A percentile compares a stretch with the other conserved stretches of the same genome.
phyloP scores from a whole-genome alignment of 179 eudicot genomes.

The Carnegiea gigantea region DNA sequence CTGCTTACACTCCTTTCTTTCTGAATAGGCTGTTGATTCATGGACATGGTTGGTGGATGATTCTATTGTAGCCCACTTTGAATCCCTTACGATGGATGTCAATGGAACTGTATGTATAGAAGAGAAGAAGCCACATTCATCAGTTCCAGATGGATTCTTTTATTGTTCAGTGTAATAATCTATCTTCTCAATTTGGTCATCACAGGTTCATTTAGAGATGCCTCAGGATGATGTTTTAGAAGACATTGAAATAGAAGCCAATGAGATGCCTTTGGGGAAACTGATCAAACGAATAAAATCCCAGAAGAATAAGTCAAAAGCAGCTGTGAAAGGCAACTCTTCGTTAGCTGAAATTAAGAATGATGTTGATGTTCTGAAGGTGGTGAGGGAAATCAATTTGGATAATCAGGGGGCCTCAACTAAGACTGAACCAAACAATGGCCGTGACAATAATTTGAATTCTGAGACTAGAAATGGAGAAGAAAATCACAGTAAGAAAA shows the following conservation, averaged over 20 bases:
- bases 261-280: conserved; percentile 83
- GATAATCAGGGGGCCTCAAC: conserved; percentile 48
- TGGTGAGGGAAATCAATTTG: conserved; percentile 79
- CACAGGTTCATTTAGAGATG: conserved; percentile 56
- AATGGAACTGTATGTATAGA: conserved; percentile 62
- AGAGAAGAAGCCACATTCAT: neutral
- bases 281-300: conserved; percentile 79
- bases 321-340: conserved; percentile 42
- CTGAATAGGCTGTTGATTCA: conserved; percentile 51
- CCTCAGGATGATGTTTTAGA: conserved; percentile 63
- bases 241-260: conserved; percentile 74
- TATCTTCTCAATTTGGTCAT: conserved; percentile 18
- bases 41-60: conserved; percentile 78
- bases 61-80: conserved; percentile 64
- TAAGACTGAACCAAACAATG: conserved; percentile 62
- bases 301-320: conserved; percentile 65
- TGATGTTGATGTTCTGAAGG: conserved; percentile 59
- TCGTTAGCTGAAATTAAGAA: conserved; percentile 40
- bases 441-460: conserved; percentile 38
- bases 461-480: conserved; percentile 27
- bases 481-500: conserved; percentile 46
- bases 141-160: conserved; percentile 4
- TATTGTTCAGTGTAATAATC: conserved; percentile 16
- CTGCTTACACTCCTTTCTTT: conserved; percentile 6
- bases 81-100: conserved; percentile 64